Percentiles rank a stretch among this genome's conserved stretches.
phyloP scores from a whole-genome alignment of 2,329 filamentous ascomycete genomes.

The Aureobasidium subglaciale region DNA sequence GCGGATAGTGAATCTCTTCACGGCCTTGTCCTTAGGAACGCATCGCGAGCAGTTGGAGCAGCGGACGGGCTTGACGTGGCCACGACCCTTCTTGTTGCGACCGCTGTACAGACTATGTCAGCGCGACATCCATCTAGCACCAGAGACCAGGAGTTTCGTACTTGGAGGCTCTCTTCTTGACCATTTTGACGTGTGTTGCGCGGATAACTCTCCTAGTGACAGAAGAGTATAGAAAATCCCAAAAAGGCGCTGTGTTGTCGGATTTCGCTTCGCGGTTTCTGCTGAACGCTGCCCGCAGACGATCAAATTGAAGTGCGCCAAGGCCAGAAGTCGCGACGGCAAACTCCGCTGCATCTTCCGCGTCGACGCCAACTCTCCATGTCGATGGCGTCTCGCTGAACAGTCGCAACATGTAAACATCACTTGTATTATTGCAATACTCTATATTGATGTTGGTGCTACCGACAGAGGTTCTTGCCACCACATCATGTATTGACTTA shows the following conservation, averaged over 20 bases:
- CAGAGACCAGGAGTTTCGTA: constrained; percentile 37
- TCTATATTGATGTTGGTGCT: too few relatives aligned
- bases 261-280: neutral
- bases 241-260: constrained; percentile 3
- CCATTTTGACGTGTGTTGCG: constrained; percentile 47
- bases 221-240: neutral
- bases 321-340: neutral
- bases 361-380: too few relatives aligned
- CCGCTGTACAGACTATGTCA: constrained; percentile 53
- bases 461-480: too few relatives aligned
- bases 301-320: neutral
- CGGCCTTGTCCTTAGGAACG: constrained; percentile 99
- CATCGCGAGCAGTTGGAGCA: constrained; percentile 76
- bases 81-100: constrained; percentile 99
- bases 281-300: neutral
- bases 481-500: too few relatives aligned
- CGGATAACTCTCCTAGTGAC: neutral
- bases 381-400: neutral
- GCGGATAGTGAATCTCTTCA: constrained; percentile 99
- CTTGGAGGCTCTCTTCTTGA: constrained; percentile 72
- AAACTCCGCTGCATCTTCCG: neutral
- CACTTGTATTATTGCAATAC: too few relatives aligned
- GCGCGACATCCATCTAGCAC: constrained; percentile 6
- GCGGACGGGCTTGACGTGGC: constrained; percentile 99
- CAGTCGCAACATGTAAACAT: neutral